These are phyloP conservation scores for Hymenochaete sp. DNA, from an alignment of 1,284 basidiomycete species.

Conservation along the genomic window DNA sequence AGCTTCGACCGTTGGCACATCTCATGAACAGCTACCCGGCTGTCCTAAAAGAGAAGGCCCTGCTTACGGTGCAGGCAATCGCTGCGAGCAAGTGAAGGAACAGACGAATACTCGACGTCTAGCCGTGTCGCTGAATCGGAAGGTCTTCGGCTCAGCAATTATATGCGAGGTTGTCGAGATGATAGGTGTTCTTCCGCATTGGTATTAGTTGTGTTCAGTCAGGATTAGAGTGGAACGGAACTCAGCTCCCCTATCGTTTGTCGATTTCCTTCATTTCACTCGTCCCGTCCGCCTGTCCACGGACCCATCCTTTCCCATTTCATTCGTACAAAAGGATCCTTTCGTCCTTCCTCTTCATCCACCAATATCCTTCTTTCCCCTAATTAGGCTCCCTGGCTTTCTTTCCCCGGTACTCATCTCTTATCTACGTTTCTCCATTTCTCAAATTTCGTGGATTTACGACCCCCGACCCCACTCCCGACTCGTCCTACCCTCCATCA, in stretches of 20 bases:
- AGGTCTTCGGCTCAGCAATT: too few relatives aligned
- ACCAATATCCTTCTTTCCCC: not conserved
- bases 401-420: not conserved
- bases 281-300: not conserved
- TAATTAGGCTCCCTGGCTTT: not conserved
- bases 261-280: not conserved
- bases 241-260: not conserved
- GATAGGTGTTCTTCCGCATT: too few relatives aligned
- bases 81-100: conserved; percentile 20
- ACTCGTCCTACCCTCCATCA: too few relatives aligned
- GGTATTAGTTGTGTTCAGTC: not conserved
- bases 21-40: conserved; percentile 82
- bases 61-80: conserved; percentile 31
- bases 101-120: too few relatives aligned
- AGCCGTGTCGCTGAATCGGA: too few relatives aligned
- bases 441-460: too few relatives aligned
- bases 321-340: too few relatives aligned
- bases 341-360: not conserved
- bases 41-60: conserved; percentile 70
- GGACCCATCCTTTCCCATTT: not conserved
- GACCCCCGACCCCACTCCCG: too few relatives aligned
- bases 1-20: conserved; percentile 73
- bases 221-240: not conserved
- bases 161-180: too few relatives aligned
- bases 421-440: too few relatives aligned